Conservation (phyloP, 805 yeast species). For the Kluyveromyces siamensis region DNA sequence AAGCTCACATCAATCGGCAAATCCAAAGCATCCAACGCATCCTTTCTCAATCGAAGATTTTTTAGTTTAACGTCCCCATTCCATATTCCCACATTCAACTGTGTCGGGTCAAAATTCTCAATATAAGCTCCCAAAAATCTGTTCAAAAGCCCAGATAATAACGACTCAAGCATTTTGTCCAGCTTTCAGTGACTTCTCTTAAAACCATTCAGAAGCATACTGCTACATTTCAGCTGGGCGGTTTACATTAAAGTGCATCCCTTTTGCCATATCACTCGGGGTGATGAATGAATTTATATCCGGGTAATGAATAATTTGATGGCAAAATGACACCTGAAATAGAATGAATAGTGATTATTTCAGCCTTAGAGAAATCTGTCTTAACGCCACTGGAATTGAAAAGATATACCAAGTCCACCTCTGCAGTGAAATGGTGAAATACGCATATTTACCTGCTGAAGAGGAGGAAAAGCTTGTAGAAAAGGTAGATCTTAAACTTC, state of each 20-base stretch:
- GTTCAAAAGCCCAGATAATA: constrained; percentile 29
- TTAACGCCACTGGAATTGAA: no score
- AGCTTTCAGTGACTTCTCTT: neutral
- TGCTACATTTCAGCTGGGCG: neutral
- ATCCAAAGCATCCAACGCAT: constrained; percentile 77
- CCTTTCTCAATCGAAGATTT: constrained; percentile 72
- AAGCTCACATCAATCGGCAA: constrained; percentile 80
- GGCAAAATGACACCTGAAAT: neutral
- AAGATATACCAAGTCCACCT: no score
- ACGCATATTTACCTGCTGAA: constrained; percentile 16
- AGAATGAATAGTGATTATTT: no score
- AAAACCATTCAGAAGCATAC: no score
- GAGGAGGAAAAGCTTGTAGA: constrained; percentile 55
- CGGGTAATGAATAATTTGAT: neutral
- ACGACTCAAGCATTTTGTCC: constrained; percentile 26
- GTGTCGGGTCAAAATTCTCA: constrained; percentile 93
- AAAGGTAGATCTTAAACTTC: constrained; percentile 74
- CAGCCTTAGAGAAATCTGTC: no score
- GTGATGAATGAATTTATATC: neutral
- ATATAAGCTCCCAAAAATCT: constrained; percentile 46
- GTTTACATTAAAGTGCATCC: neutral
- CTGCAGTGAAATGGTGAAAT: neutral
- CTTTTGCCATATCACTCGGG: neutral
- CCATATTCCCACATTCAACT: constrained; percentile 93
- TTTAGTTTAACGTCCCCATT: constrained; percentile 88